Base-by-base conservation (phyloP, 768 basidiomycete species). In the Chalciporus piperatus region DNA sequence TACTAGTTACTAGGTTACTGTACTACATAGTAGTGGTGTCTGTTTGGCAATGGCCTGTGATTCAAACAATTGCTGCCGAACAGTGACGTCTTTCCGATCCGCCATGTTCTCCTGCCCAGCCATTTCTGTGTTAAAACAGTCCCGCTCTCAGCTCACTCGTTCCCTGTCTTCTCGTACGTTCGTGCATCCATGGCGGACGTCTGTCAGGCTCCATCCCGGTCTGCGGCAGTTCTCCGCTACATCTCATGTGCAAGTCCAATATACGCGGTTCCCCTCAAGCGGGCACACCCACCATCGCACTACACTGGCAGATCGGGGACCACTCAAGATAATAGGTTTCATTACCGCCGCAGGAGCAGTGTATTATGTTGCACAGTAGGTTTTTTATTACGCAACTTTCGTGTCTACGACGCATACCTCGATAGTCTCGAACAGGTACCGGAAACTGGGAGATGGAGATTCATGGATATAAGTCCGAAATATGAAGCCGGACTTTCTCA, bases 401-500 rank as follows among this genome's bases (percentile, higher is more conserved):
- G 19, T 33, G 30, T 20, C 48, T n/a, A 61, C 38, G 16, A 45
- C n/a, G 7, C 0, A 11, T 14, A 3, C 32, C 44, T 17, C 35
- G 5, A 28, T 42, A 94, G 92, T 61, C 74, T 95, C 23, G 94
- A 98, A 65, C 77, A 81, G 62, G 89, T 92, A 0, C 84, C 88
- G 3, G 87, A 94, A 64, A 95, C 92, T 0, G 92, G 92, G 0
- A 73, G 95, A 50, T 87, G 86, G 80, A 71, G 95, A 19, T 97
- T 95, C 65, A 96, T 98, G 81, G 87, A 89, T 62, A 76, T 85
- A 3, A 77, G 77, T 38, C 76, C 77, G 0, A 73, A 74, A 46
- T 70, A 67, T 23, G 90, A 94, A 70, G 72, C 77, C 8, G 63
- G 71, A 77, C 64, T 87, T 13, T 78, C 73, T 16, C 69, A 80